Base-by-base conservation (phyloP, 2,329 filamentous ascomycete species). In the Didymellaceae sp. region DNA sequence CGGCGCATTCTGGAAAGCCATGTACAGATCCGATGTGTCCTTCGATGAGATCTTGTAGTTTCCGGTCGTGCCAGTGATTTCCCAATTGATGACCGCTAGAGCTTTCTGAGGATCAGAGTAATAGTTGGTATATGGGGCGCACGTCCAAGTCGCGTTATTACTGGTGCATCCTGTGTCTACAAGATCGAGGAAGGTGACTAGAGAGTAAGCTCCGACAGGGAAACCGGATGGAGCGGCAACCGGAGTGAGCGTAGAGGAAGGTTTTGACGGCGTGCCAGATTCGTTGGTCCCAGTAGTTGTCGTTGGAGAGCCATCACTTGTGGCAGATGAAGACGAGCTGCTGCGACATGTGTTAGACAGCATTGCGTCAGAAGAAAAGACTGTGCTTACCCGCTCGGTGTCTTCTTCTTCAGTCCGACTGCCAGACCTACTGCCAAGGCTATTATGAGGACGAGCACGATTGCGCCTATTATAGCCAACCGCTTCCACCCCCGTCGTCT, bases 191-290 rank as follows among this genome's bases (percentile, higher is more conserved):
- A 80, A 81, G 17, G 84, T 84, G 6, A 80, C 75, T 58, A 89
- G 77, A 28, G 81, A 76, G 68, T 84, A 89, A n/a, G 81, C 78
- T 5, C 86, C 87, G 1, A 80, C 73, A 1, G 86, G 87, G 60
- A 88, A 88, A 44, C 72, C 66, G 10, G 65, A 56, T 14, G 66
- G 63, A 4, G 57, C 45, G 17, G 63, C 34, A 1, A 54, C 56
- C 4, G 56, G 40, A 5, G 66, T 47, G 5, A 58, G 47, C 10
- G 64, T 54, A 3, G 62, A 51, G 11, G 55, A 45, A n/a, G 58
- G 45, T 30, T 57, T 48, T 4, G 59, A 32, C 11, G 62, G 45
- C 5, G 51, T 34, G 18, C 52, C 46, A 16, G 54, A 51, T 10
- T 43, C 43, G 26, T 52, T 46, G 17, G 53, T 52, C 13, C 45